Percentiles rank a stretch among this genome's conserved stretches.
phyloP scores from a whole-genome alignment of 495 filamentous ascomycete species.

The Podospora bellae-mahoneyi region DNA sequence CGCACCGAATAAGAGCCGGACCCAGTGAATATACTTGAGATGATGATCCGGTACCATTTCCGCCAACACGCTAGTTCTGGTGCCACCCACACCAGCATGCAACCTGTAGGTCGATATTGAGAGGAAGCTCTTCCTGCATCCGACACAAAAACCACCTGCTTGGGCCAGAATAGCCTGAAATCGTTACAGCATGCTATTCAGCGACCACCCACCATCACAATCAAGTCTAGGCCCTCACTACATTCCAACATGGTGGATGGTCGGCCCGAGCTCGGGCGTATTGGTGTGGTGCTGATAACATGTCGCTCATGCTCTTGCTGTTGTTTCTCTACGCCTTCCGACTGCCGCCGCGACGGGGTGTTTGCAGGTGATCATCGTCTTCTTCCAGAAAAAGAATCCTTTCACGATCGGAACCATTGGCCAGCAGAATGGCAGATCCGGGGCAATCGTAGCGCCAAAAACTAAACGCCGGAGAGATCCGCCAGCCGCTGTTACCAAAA shows the following conservation, averaged over 20 bases:
- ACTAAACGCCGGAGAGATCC: slow-evolving; percentile 15
- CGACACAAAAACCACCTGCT: slow-evolving; percentile 2
- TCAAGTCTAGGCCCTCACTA: background rate
- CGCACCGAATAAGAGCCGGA: background rate
- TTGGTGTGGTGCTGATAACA: background rate
- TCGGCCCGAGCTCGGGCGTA: background rate
- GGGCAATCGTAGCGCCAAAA: background rate
- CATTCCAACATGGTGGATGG: background rate
- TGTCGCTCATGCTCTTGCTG: background rate
- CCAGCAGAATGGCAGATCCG: background rate
- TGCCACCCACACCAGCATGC: background rate
- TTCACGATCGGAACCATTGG: background rate
- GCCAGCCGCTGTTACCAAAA: slow-evolving; percentile 6
- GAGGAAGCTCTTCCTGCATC: background rate
- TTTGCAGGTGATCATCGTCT: background rate
- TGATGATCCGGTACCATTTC: background rate
- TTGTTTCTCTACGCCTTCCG: background rate
- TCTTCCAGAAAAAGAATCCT: background rate
- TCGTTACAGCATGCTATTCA: background rate
- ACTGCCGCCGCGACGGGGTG: background rate
- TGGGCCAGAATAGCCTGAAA: slow-evolving; percentile 17
- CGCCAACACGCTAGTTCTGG: background rate
- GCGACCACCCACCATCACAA: slow-evolving; percentile 8
- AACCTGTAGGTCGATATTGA: background rate
- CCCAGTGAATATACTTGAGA: background rate